Evolutionary conservation across 2,329 filamentous ascomycete species (phyloP).

Genomic region (Hypoxylon rubiginosum): DNA sequence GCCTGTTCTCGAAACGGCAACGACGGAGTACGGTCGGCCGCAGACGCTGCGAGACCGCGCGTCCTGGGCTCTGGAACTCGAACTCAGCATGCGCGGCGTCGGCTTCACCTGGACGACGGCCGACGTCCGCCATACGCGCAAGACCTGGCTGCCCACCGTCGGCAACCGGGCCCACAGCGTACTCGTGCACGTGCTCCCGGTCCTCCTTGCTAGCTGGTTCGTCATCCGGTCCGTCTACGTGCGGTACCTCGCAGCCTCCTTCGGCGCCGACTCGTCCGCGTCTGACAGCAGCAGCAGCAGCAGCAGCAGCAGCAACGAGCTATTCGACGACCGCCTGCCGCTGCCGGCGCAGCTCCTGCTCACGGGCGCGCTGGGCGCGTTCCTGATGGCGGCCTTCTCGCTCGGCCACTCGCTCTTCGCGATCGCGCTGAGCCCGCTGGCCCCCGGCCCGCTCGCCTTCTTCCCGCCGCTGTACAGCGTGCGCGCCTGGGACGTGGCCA

Average conservation of each 20-base stretch:
- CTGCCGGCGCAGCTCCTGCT: slow-evolving; percentile 53
- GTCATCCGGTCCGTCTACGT: slow-evolving; percentile 54
- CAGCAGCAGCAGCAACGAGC: slow-evolving; percentile 30
- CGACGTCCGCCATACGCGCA: slow-evolving; percentile 58
- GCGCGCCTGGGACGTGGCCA: slow-evolving; percentile 56
- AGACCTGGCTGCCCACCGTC: slow-evolving; percentile 59
- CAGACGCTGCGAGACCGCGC: slow-evolving; percentile 55
- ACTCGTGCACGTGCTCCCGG: slow-evolving; percentile 54
- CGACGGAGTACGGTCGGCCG: slow-evolving; percentile 56
- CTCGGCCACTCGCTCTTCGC: slow-evolving; percentile 58
- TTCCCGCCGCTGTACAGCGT: slow-evolving; percentile 60
- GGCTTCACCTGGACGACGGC: slow-evolving; percentile 61
- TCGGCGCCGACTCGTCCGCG: no score
- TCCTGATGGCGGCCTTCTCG: slow-evolving; percentile 59
- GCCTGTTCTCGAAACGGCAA: slow-evolving; percentile 55
- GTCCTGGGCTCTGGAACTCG: slow-evolving; percentile 60
- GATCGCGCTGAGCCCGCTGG: slow-evolving; percentile 55
- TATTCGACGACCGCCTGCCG: slow-evolving; percentile 54
- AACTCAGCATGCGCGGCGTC: slow-evolving; percentile 59
- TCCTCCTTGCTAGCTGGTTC: slow-evolving; percentile 53
- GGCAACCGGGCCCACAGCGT: slow-evolving; percentile 57
- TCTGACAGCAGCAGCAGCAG: no score
- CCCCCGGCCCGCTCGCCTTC: slow-evolving; percentile 57
- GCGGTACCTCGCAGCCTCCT: slow-evolving; percentile 30
- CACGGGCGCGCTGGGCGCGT: slow-evolving; percentile 57